phyloP scores from a whole-genome alignment of 1,284 basidiomycete species.

The Austroboletus sp. region DNA sequence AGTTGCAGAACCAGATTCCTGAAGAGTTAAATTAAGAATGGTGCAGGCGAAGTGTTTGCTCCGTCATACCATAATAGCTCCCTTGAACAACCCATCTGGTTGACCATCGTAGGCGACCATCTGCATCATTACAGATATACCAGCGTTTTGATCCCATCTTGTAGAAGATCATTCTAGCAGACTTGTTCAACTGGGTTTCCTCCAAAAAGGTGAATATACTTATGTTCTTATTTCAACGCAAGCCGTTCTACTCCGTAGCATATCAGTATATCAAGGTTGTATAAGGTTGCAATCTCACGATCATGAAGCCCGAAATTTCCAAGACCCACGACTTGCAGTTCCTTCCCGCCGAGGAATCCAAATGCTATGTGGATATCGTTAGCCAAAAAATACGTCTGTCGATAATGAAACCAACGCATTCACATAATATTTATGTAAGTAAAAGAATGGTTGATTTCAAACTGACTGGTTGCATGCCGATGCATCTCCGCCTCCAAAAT shows the following conservation, averaged over 20 bases:
- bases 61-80: slow-evolving; percentile 39
- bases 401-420: no score
- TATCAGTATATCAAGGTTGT: background rate
- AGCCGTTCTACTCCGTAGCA: slow-evolving; percentile 37
- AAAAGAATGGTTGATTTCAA: no score
- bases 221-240: slow-evolving; percentile 60
- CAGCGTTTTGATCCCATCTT: slow-evolving; percentile 55
- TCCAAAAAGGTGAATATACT: slow-evolving; percentile 57
- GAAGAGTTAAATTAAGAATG: background rate
- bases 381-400: no score
- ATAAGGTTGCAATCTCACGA: slow-evolving; percentile 25
- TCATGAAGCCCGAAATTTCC: slow-evolving; percentile 48
- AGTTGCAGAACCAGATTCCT: slow-evolving; percentile 43
- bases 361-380: no score
- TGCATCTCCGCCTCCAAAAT: no score
- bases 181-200: no score
- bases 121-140: slow-evolving; percentile 47
- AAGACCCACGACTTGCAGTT: slow-evolving; percentile 42
- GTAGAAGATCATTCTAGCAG: slow-evolving; percentile 26
- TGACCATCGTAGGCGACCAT: slow-evolving; percentile 49
- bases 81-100: slow-evolving; percentile 45
- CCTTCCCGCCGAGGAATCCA: slow-evolving; percentile 24
- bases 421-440: no score
- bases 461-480: no score
- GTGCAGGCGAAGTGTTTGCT: background rate